Evolutionary conservation across 306 rosid genomes (phyloP), one percentile per base, ranked within the genome.

Genomic region (Hippophae rhamnoides): DNA sequence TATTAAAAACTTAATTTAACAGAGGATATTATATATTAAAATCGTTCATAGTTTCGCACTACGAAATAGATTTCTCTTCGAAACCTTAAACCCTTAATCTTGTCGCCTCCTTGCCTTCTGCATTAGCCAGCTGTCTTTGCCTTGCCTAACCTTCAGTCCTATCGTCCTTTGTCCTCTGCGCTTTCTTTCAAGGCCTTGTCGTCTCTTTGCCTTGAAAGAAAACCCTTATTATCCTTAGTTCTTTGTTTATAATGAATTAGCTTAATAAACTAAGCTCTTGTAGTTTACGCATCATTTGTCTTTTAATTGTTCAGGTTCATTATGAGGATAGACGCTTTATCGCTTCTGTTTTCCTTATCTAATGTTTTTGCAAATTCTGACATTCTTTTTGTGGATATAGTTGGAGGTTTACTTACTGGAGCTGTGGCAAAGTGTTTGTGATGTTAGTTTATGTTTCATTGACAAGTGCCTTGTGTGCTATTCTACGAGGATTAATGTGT

Each of bases 341-440:
- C 96, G 54, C 87, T 92, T 73, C 80, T 92, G 57, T 89, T 92
- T 66, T 85, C 95, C 57, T 64, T 92, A 84, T 96, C 84, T 56
- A 87, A 87, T 63, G 89, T 87, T 60, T 78, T 83, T 72, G 72
- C 96, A 65, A 78, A 85, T 77, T 92, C 95, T 58, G 96, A 92
- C 52, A 77, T 85, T 74, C 86, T 92, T 10, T 77, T 87, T 12
- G 80, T 87, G 72, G 98, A 92, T 69, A 81, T 81, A 89, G 78
- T 87, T 72, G 87, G 89, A 62, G 95, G 98, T 62, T 85, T 90
- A 72, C 74, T 90, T 57, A 92, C 98, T 50, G 98, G 98, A 69
- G 85, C 93, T n/a, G 86, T 76, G 72, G 98, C 96, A 18, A 95
- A 92, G 74, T 85, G 89, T 41, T 72, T 85, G 76, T 96, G 96